Evolutionary conservation across 352 stramenopile genomes (phyloP), one percentile per base, ranked within the genome.

Genomic region (Globisporangium polare): DNA sequence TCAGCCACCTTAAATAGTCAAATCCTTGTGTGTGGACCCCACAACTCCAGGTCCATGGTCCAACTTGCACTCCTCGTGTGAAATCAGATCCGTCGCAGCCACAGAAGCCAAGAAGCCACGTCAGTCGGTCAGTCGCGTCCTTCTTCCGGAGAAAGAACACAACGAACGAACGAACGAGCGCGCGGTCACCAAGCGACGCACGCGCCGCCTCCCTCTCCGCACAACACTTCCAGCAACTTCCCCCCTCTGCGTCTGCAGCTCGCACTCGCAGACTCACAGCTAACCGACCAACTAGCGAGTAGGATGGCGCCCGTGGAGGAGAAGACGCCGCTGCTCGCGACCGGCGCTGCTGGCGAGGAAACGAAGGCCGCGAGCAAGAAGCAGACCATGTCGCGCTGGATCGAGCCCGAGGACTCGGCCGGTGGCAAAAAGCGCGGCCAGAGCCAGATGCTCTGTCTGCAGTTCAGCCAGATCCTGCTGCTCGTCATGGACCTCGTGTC

Each of bases 401-500:
- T 60, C 43, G 54, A 60, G 45, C 43, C 52, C 6, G 60, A 67
- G 37, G 54, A 62, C 42, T 51, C 53, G 31, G n/a, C 29, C 27
- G 60, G 60, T 45, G 52, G 52, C 31, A 60, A 56, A 52, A 53
- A 59, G 45, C 60, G 43, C 41, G 41, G 52, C 3, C 42, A 66
- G 60, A 52, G 60, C 42, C 60, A 60, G 41, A 65, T 65, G 59
- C 31, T 65, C 24, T 65, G 59, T 35, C 42, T 65, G 6, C 59
- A 65, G 22, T 65, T 65, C 59, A 59, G 49, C 8, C 59, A 60
- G 27, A 39, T 65, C 20, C 59, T 65, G 50, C 42, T 60, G 41
- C 51, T 60, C 50, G 31, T 60, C 50, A 56, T 43, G 39, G 60
- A 66, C 35, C 46, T 89, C 58, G 66, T 72, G 47, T 78, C 68